phyloP scores from a whole-genome alignment of 495 filamentous ascomycete genomes.

The Pseudevernia furfuracea region DNA sequence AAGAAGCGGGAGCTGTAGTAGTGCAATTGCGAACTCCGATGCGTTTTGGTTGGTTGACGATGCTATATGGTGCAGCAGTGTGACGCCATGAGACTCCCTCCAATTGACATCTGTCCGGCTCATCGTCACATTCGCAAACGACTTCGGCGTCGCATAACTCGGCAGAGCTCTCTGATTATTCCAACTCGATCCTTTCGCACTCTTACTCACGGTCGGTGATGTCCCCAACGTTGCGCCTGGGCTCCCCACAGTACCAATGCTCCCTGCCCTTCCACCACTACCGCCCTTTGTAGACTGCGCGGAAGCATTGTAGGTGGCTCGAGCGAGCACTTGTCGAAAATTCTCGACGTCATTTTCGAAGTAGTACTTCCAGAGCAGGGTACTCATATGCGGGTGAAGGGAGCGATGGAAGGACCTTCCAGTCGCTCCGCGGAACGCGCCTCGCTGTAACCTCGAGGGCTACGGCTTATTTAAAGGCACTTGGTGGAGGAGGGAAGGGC shows the following conservation, averaged over 20 bases:
- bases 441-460: slow-evolving; percentile 77
- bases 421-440: slow-evolving; percentile 60
- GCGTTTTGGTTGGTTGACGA: slow-evolving; percentile 63
- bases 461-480: slow-evolving; percentile 81
- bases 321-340: slow-evolving; percentile 76
- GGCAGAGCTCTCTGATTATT: slow-evolving; percentile 25
- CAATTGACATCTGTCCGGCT: slow-evolving; percentile 71
- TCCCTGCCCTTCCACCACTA: slow-evolving; percentile 32
- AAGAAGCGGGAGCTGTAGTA: slow-evolving; percentile 72
- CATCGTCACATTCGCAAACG: slow-evolving; percentile 31
- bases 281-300: slow-evolving; percentile 21
- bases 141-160: slow-evolving; percentile 8
- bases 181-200: slow-evolving; percentile 33
- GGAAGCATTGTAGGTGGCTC: slow-evolving; percentile 46
- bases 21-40: slow-evolving; percentile 61
- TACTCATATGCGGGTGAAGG: slow-evolving; percentile 72
- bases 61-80: slow-evolving; percentile 77
- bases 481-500: slow-evolving; percentile 25
- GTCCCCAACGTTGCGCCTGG: slow-evolving; percentile 40
- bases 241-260: slow-evolving; percentile 40
- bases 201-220: slow-evolving; percentile 41
- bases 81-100: slow-evolving; percentile 68
- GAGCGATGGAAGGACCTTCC: slow-evolving; percentile 42
- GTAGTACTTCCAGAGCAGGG: slow-evolving; percentile 90
- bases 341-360: slow-evolving; percentile 91